Evolutionary conservation across 345 rosid species (phyloP), one percentile per base, ranked within the genome.

Genomic region (Aquilaria sinensis): DNA sequence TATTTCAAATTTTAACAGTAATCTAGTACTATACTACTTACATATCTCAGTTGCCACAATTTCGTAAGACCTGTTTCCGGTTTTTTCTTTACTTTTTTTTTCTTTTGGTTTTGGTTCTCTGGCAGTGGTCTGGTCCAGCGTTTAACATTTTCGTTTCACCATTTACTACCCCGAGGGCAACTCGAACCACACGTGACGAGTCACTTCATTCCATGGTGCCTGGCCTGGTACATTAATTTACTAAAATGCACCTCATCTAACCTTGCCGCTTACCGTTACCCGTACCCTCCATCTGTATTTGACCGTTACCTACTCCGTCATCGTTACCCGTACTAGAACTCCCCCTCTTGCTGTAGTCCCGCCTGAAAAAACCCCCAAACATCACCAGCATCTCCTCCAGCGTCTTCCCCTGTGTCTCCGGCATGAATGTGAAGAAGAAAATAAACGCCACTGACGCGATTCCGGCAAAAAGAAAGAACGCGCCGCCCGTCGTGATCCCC

Each of bases 371-470:
- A 31, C 61, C 65, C 33, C 91, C 85, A 47, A 94, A 94, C 23
- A 87, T 80, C 52, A 57, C 80, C 47, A 69, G 88, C 92, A 95
- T 95, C 12, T 85, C 96, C 70, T 95, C 99, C 12, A 95, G 67
- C 15, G 80, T 84, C 64, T 77, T 75, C 10, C 97, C 97, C 64
- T 79, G 90, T 1, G 99, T 94, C 68, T 94, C 99, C 12, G 97
- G 99, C 58, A 73, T 65, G 47, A 74, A 67, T n/a, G 69, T 52
- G 53, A 65, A 78, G 41, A 94, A 91, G 80, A 88, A 89, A 0
- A 80, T 14, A 75, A 76, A 87, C 2, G 82, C 84, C 56, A 66
- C 84, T 9, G 65, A 4, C 0, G 92, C 93, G 0, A 94, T 34
- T 7, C 78, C 78, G 1, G 85, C 72, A 58, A 75, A 94, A 29